Evolutionary conservation across 768 basidiomycete species (phyloP).

Genomic region (Phaffia australis): DNA sequence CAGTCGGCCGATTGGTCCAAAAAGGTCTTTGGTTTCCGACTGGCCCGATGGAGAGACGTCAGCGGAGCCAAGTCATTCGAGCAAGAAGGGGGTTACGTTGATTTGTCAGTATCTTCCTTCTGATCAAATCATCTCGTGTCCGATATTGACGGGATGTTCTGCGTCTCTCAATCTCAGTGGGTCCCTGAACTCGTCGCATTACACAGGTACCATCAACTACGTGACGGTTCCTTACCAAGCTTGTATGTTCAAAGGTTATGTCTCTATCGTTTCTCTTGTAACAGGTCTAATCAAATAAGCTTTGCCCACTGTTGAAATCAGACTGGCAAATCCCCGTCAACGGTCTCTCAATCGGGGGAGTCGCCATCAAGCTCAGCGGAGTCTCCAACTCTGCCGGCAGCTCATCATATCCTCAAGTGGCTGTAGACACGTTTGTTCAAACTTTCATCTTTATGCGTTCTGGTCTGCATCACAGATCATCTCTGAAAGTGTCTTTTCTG

Average conservation of each 20-base stretch:
- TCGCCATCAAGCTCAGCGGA: constrained; percentile 28
- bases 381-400: constrained; percentile 42
- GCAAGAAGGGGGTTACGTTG: constrained; percentile 36
- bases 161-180: constrained; percentile 43
- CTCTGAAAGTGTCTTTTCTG: constrained; percentile 40
- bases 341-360: constrained; percentile 38
- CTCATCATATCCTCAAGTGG: constrained; percentile 31
- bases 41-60: constrained; percentile 31
- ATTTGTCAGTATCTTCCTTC: constrained; percentile 27
- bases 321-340: constrained; percentile 68
- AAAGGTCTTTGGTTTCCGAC: constrained; percentile 22
- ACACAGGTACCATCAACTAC: constrained; percentile 76
- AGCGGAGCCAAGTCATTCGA: constrained; percentile 35
- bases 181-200: constrained; percentile 54
- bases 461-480: constrained; percentile 71
- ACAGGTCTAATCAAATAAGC: neutral
- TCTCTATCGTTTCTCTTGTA: neutral
- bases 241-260: too few species aligned
- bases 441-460: constrained; percentile 37
- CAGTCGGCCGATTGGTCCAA: neutral
- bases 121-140: neutral
- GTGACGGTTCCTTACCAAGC: constrained; percentile 34
- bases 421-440: neutral
- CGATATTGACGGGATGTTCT: too few species aligned
- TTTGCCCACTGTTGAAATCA: too few species aligned